Evolutionary conservation across 805 yeast genomes (phyloP).

Genomic region (Yarrowia bubula): DNA sequence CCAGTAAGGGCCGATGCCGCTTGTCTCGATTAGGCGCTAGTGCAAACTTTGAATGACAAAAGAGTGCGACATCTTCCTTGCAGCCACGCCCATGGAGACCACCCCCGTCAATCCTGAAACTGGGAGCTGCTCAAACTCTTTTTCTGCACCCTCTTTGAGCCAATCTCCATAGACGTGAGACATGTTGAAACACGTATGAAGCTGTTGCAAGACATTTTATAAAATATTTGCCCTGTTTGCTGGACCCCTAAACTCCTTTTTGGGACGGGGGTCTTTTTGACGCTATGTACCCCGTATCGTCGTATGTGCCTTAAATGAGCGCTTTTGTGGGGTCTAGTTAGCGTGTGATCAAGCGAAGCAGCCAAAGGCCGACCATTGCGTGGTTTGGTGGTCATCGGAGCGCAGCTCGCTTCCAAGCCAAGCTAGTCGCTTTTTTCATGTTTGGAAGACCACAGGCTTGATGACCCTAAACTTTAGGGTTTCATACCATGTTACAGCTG

Average conservation of each 20-base stretch:
- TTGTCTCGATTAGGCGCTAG: not conserved
- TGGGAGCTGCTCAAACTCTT: not conserved
- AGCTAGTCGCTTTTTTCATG: not conserved
- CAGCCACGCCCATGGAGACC: not conserved
- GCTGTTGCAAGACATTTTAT: not conserved
- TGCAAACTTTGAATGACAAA: not conserved
- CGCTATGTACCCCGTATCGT: too few species aligned
- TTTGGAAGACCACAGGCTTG: not conserved
- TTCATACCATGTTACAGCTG: conserved; percentile 3
- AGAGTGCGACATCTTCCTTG: not conserved
- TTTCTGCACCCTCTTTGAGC: not conserved
- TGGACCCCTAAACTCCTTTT: not conserved
- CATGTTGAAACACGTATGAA: not conserved
- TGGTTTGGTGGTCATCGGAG: too few species aligned
- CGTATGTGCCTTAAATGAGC: too few species aligned
- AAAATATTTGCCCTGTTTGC: not conserved
- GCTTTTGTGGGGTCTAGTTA: too few species aligned
- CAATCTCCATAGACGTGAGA: not conserved
- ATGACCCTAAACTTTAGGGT: not conserved
- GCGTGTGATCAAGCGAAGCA: not conserved
- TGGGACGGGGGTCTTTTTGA: not conserved
- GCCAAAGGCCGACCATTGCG: not conserved
- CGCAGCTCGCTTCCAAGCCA: too few species aligned
- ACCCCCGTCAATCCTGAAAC: conserved; percentile 3
- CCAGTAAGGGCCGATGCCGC: not conserved